Conservation (phyloP, 805 yeast species). For the Yarrowia divulgata region DNA sequence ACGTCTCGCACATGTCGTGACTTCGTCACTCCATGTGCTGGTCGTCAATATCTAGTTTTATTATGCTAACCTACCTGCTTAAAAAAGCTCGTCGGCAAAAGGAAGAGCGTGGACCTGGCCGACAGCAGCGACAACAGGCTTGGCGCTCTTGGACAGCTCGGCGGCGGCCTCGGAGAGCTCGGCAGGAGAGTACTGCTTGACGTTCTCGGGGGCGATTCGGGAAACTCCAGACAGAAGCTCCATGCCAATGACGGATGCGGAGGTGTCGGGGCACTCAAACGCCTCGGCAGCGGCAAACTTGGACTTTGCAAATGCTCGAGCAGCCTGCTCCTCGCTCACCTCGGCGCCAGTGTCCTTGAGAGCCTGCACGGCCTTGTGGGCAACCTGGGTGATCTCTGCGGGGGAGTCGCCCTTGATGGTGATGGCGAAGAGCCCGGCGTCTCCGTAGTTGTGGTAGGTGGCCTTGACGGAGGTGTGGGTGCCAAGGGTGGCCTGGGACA, state of each 20-base stretch:
- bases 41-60: constrained; percentile 35
- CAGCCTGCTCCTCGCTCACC: constrained; percentile 51
- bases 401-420: constrained; percentile 67
- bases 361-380: constrained; percentile 54
- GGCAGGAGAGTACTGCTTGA: constrained; percentile 46
- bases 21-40: neutral
- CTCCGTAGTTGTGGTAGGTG: constrained; percentile 68
- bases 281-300: constrained; percentile 63
- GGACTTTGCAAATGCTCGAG: constrained; percentile 63
- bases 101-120: constrained; percentile 91
- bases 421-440: constrained; percentile 81
- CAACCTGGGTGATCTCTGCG: constrained; percentile 63
- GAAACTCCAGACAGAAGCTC: constrained; percentile 54
- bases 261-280: constrained; percentile 48
- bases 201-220: constrained; percentile 48
- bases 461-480: constrained; percentile 57
- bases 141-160: constrained; percentile 53
- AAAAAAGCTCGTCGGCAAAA: constrained; percentile 84
- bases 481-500: constrained; percentile 55
- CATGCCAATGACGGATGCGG: constrained; percentile 53
- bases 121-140: constrained; percentile 84
- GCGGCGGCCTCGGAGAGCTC: constrained; percentile 44
- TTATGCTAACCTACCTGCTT: constrained; percentile 40
- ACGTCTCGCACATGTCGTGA: too few relatives aligned
- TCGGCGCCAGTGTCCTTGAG: constrained; percentile 47